Evolutionary conservation across 2,329 filamentous ascomycete genomes (phyloP), one percentile per base, ranked within the genome.

Genomic region (Xylariaceae sp.): DNA sequence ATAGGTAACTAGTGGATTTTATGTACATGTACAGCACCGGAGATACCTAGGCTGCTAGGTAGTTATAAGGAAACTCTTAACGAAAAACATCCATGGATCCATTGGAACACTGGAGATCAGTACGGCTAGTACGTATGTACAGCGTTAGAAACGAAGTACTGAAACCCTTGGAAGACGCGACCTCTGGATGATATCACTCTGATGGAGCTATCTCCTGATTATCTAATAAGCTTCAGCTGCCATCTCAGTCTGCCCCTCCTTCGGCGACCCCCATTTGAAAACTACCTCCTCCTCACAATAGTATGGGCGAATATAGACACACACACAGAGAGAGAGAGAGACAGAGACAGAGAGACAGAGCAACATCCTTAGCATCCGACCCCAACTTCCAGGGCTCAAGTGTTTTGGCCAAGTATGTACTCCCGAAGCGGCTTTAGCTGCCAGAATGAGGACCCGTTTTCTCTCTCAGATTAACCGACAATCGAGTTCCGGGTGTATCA

Each of bases 401-500:
- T 10, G 32, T 16, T 16, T 37, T 7, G 32, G 3, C n/a, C n/a
- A 7, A 7, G 32, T 14, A 7, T 37, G 5, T 19, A 45, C 43
- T 45, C 20, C 19, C 43, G 12, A 2, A 7, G 23, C 26, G 23
- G 29, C 4, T 7, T 7, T 32, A 21, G 23, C 23, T 18, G 16
- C 20, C 45, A 48, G 21, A 37, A 37, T 14, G 32, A 16, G 32
- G 14, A 16, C 9, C 52, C 48, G 54, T 19, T 51, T 48, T 23
- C 44, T 44, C 53, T 56, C 48, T 23, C 41, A 58, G 45, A 47
- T 32, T 49, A 58, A 52, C 54, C 62, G 56, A 60, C 55, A 48
- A 65, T 63, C 62, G 62, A 59, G 49, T 52, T 56, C 44, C 59
- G 49, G 21, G 60, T 51, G 60, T 29, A 43, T 43, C 49, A 65